Base-by-base conservation (phyloP, 805 yeast genomes). In the Scheffersomyces ergatensis region DNA sequence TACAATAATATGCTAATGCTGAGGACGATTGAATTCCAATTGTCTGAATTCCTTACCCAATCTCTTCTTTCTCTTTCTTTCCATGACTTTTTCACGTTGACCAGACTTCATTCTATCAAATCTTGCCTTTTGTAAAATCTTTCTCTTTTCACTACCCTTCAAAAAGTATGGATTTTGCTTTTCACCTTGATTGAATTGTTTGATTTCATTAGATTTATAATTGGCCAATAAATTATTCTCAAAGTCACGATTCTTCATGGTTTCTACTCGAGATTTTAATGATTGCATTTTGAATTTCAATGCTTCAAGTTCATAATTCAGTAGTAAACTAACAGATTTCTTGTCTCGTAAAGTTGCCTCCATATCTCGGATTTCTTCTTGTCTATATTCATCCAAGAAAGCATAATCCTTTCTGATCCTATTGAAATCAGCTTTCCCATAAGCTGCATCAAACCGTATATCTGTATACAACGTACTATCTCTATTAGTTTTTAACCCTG, bases 381-480 rank as follows among this genome's bases (percentile, higher is more conserved):
- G 72, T 59, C 98, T 76, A 60, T 93, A 93, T 30, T 85, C 89
- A 60, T 89, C 96, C 43, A 93, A 65, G 57, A 93, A 93, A 33
- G 79, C 76, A 65, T 93, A 93, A 54, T 92, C 83, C 53, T 80
- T 78, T 45, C 97, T 72, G 14, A 86, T 77, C 43, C 74, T 71
- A 24, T 71, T 66, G 43, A 77, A 64, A 57, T 90, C 92, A 1
- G 93, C 87, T 51, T 80, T 84, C 42, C 98, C 98, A 47, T 80
- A 80, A 0, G 96, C 89, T 2, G 92, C 77, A 61, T 93, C 97
- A 59, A 93, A 93, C 50, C 99, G 74, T 25, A 95, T 83, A 65
- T 93, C 99, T 36, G 78, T 75, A 57, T 85, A 83, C 21, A 83
- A 62, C 13, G 67, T 69, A 37, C 60, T 52, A 41, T 63, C 57